Base-by-base conservation (phyloP, 768 basidiomycete species). In the Mycena vulgaris region DNA sequence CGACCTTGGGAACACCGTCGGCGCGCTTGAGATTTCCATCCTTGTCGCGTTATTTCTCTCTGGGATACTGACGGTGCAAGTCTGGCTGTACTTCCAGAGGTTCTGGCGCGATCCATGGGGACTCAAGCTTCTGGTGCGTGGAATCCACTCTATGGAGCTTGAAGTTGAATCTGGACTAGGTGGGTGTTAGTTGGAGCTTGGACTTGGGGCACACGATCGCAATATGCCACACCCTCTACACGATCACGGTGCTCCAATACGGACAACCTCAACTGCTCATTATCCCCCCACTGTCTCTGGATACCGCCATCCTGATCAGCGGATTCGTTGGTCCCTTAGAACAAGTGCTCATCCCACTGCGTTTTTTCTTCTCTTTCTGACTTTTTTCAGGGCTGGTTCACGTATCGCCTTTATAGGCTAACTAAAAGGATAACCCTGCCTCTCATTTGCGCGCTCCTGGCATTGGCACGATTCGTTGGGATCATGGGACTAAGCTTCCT, bases 251-350 rank as follows among this genome's bases (percentile, higher is more conserved):
- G 13, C 21, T n/a, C 21, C 21, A 45, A n/a, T 45, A 45, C 21
- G 42, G 42, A 2, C 42, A 45, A n/a, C 39, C 39, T 40, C 10
- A 9, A 9, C 39, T 11, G 39, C 39, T 40, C 13, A 40, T 40
- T 40, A 40, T 40, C 16, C 39, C 35, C 1, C 53, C 53, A 13
- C 17, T 56, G 19, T 39, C 57, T 59, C 39, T 59, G n/a, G 40
- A 56, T 16, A 10, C 33, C 16, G 14, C 53, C 21, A 21, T 56
- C 33, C 53, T 56, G 19, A 33, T 57, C 6, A 57, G 55, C 33
- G 55, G 55, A n/a, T 57, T 57, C 21, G 39, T 57, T 23, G 55
- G 35, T n/a, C 55, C 55, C 16, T 25, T 57, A 19, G 55, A 57
- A 40, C 55, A 57, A 39, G 55, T 57, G 5, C 35, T 39, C 17